phyloP scores from a whole-genome alignment of 202 grass and related monocot species.

The Carex sylvatica region DNA sequence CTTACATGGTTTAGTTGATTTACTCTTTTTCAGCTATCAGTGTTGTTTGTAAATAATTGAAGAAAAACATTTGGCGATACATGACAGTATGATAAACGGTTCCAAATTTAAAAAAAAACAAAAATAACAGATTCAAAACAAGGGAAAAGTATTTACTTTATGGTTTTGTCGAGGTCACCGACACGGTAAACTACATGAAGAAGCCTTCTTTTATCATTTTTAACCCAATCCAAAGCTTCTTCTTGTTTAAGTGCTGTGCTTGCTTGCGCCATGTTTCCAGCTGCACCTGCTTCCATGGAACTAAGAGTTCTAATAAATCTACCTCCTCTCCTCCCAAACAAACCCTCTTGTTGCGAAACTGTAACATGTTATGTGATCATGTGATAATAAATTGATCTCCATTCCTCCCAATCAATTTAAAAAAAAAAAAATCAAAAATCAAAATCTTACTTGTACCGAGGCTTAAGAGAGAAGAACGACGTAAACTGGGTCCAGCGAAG shows the following conservation, averaged over 20 bases:
- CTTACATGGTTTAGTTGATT: background rate
- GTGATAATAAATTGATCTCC: background rate
- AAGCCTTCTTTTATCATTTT: slow-evolving; percentile 57
- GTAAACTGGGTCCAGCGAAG: background rate
- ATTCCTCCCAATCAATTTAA: background rate
- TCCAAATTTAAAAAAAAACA: background rate
- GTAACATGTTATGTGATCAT: background rate
- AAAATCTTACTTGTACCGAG: slow-evolving; percentile 33
- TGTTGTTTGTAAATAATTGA: background rate
- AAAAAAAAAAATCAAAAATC: background rate
- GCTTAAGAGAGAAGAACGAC: slow-evolving; percentile 21
- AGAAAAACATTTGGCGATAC: background rate
- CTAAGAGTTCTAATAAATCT: slow-evolving; percentile 39
- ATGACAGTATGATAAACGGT: background rate
- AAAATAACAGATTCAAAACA: background rate
- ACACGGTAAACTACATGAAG: slow-evolving; percentile 88
- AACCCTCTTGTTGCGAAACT: slow-evolving; percentile 26
- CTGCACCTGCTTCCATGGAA: slow-evolving; percentile 35
- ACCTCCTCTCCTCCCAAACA: slow-evolving; percentile 17
- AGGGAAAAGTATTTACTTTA: slow-evolving; percentile 45
- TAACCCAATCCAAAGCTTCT: slow-evolving; percentile 72
- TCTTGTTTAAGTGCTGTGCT: slow-evolving; percentile 43
- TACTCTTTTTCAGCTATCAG: background rate
- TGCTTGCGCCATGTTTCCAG: slow-evolving; percentile 29
- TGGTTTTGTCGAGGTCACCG: slow-evolving; percentile 87